Percentiles rank a stretch among this genome's conserved stretches.
Conservation (phyloP, 495 filamentous ascomycete species). For the Penicillium egyptiacum region DNA sequence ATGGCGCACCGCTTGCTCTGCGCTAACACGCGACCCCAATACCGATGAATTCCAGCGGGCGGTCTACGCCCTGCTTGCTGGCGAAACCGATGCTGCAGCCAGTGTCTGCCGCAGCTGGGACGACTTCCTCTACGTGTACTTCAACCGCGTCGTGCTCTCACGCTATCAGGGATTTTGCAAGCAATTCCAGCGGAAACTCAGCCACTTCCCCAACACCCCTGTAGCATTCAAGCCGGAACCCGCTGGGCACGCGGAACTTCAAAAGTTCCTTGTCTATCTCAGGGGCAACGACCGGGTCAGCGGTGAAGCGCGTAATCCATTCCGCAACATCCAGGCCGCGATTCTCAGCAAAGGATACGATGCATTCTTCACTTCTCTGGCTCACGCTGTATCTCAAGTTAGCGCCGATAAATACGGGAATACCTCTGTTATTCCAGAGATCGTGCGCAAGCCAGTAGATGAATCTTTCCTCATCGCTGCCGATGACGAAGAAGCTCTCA, state of each 20-base stretch:
- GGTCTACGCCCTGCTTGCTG: conserved; percentile 84
- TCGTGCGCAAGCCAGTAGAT: conserved; percentile 31
- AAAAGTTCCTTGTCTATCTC: conserved; percentile 41
- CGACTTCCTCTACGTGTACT: conserved; percentile 86
- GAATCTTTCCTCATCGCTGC: conserved; percentile 41
- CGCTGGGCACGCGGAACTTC: conserved; percentile 40
- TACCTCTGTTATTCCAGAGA: conserved; percentile 34
- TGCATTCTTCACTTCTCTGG: conserved; percentile 38
- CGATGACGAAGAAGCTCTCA: conserved; percentile 42
- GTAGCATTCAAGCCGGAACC: conserved; percentile 41
- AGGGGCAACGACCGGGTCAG: conserved; percentile 38
- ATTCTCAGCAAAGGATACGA: conserved; percentile 44
- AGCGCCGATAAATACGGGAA: conserved; percentile 22
- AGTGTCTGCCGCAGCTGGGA: conserved; percentile 80
- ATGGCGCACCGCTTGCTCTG: conserved; percentile 82
- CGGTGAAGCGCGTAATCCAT: conserved; percentile 44
- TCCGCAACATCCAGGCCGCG: conserved; percentile 50
- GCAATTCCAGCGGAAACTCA: conserved; percentile 46
- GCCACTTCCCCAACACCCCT: conserved; percentile 33
- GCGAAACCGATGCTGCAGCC: conserved; percentile 73
- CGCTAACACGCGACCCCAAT: conserved; percentile 65
- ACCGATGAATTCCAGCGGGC: conserved; percentile 78
- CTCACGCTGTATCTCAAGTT: conserved; percentile 41
- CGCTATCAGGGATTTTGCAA: conserved; percentile 49
- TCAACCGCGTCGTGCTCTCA: conserved; percentile 73